A percentile compares a stretch with the other conserved stretches of the same genome.
Evolutionary conservation across 2,329 filamentous ascomycete species (phyloP).

Genomic region (Setomelanomma holmii): DNA sequence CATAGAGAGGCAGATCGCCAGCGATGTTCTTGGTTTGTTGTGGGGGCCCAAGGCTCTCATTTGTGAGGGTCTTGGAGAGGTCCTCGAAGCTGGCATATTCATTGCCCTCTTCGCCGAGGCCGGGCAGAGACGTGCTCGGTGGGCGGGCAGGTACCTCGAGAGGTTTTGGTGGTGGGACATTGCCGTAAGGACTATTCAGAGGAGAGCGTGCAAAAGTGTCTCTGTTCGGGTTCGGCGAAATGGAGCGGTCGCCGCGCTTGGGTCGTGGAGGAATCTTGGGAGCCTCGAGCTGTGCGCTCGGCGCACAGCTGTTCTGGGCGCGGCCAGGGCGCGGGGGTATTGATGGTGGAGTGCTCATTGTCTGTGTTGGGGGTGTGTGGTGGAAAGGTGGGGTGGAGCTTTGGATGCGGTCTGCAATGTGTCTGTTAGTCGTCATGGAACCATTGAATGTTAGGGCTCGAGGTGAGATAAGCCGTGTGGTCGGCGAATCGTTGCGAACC

Average conservation of each 20-base stretch:
- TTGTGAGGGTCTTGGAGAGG: conserved; percentile 41
- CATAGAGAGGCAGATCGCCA: conserved; percentile 83
- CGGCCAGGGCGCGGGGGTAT: conserved; percentile 70
- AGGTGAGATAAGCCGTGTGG: conserved; percentile 33
- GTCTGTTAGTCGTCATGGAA: conserved; percentile 16
- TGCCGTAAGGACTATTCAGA: conserved; percentile 73
- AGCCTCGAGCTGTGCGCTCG: conserved; percentile 56
- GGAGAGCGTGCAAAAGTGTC: conserved; percentile 86
- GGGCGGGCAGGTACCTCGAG: conserved; percentile 63
- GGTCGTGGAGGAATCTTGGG: conserved; percentile 85
- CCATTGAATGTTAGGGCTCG: conserved; percentile 26
- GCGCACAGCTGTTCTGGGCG: conserved; percentile 54
- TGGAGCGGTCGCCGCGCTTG: conserved; percentile 71
- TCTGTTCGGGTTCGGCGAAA: conserved; percentile 70
- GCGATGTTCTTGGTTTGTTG: conserved; percentile 80
- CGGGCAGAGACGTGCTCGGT: conserved; percentile 81
- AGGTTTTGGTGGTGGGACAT: conserved; percentile 40
- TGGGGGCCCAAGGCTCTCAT: conserved; percentile 55
- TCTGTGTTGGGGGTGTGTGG: conserved; percentile 27
- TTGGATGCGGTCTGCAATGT: conserved; percentile 1
- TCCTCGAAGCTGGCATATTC: conserved; percentile 77
- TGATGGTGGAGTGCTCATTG: conserved; percentile 58
- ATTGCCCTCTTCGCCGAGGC: conserved; percentile 85
- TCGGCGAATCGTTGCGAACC: conserved; percentile 14
- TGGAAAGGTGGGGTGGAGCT: conserved; percentile 23